phyloP scores from a whole-genome alignment of 768 basidiomycete species.

The Mycena olivaceomarginata region DNA sequence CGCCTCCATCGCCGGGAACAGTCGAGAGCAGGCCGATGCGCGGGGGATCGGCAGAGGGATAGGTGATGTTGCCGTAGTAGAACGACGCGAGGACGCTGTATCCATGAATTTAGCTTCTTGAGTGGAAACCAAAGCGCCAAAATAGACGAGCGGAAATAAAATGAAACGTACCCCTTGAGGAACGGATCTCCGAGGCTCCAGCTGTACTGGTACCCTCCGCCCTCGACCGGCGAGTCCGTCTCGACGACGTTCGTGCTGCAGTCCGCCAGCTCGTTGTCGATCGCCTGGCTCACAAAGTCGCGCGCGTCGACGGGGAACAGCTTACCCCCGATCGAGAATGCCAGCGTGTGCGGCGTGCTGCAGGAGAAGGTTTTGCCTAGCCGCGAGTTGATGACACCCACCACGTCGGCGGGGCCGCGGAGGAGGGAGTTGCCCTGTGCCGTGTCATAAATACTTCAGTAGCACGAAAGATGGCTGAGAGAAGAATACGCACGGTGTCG shows the following conservation, averaged over 20 bases:
- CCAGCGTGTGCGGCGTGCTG: conserved; percentile 74
- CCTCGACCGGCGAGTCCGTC: conserved; percentile 77
- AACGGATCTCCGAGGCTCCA: conserved; percentile 90
- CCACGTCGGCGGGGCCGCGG: conserved; percentile 82
- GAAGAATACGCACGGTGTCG: conserved; percentile 74
- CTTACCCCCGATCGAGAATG: conserved; percentile 81
- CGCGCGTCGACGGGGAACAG: conserved; percentile 86
- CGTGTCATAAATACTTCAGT: too few relatives aligned
- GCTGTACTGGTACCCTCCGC: conserved; percentile 77
- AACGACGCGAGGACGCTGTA: conserved; percentile 79
- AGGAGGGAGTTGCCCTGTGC: conserved; percentile 84
- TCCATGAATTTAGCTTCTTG: conserved; percentile 48
- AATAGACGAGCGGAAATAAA: not conserved
- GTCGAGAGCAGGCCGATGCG: conserved; percentile 85
- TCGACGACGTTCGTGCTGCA: conserved; percentile 75
- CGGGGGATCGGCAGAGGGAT: conserved; percentile 81
- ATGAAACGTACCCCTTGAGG: conserved; percentile 76
- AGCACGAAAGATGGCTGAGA: not conserved
- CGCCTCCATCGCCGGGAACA: conserved; percentile 72
- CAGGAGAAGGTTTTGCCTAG: conserved; percentile 72
- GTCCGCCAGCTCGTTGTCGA: conserved; percentile 56
- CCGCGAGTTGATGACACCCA: conserved; percentile 65
- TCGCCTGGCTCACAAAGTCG: conserved; percentile 74
- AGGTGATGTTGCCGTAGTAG: conserved; percentile 77
- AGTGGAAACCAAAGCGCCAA: too few relatives aligned